Base-by-base conservation (phyloP, 176 grass and related monocot genomes). In the Avena sativa region DNA sequence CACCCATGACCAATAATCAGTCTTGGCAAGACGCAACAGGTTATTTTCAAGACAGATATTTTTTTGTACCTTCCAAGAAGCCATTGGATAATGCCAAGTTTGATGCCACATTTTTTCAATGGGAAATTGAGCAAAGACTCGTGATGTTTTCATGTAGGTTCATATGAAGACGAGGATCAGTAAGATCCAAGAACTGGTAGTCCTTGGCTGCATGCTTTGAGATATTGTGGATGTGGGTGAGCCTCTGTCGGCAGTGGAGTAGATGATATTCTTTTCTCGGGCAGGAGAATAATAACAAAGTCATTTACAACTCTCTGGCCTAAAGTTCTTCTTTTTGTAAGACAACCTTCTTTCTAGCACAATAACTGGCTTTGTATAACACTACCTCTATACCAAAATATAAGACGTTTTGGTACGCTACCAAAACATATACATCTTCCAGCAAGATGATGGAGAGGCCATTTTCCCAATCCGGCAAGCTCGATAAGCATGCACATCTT, bases 41-140 rank as follows among this genome's bases (percentile, higher is more conserved):
- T 17, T 58, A 2, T 72, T 69, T 84, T 64, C 20, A 40, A 5
- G 6, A 17, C 53, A 84, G 47, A 43, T 8, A 4, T 40, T 32
- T 19, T 25, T 20, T 3, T 66, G 60, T 20, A 21, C 8, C 75
- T 52, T 84, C 64, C 20, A 40, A 78, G 74, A 34, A 19, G 17
- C 8, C 50, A 9, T 34, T 25, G 19, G 8, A 40, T 71, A 34
- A 70, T 11, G 30, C 19, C 47, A 5, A 6, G 17, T 66, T 89
- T 30, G 79, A 75, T 9, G 48, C 32, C 88, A 89, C 83, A 58
- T 66, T 81, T 85, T 80, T 10, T 0, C 56, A 4, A 17, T 75
- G 76, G 3, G 63, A 75, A 74, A 74, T 74, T 89, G 26, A 19
- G 61, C 61, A 36, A 25, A 55, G 11, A 67, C 5, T 48, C 6